phyloP scores from a whole-genome alignment of 2,329 filamentous ascomycete genomes.

The Aulographum hederae region DNA sequence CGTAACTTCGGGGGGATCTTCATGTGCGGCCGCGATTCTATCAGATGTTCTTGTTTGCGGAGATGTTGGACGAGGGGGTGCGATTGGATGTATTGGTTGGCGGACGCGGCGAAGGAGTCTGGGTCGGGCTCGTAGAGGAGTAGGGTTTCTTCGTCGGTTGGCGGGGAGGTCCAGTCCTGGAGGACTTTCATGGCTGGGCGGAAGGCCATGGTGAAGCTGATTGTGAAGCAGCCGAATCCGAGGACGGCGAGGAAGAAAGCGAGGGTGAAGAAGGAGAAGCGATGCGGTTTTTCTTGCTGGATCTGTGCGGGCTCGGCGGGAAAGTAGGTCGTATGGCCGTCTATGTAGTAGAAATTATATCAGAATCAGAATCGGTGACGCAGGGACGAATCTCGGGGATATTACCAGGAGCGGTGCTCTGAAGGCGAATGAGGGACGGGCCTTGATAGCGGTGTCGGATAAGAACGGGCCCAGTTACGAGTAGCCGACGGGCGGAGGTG shows the following conservation, averaged over 20 bases:
- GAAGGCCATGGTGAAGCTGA: constrained; percentile 39
- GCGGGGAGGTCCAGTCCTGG: constrained; percentile 31
- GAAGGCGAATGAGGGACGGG: background rate
- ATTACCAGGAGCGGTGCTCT: background rate
- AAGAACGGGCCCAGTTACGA: background rate
- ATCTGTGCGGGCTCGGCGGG: background rate
- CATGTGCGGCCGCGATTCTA: constrained; percentile 68
- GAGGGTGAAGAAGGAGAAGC: constrained; percentile 23
- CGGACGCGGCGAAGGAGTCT: constrained; percentile 26
- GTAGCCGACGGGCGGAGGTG: background rate
- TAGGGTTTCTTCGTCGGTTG: constrained; percentile 57
- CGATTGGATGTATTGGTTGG: constrained; percentile 56
- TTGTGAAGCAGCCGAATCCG: constrained; percentile 26
- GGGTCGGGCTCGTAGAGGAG: constrained; percentile 41
- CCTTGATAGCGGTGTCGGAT: background rate
- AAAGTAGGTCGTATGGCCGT: background rate
- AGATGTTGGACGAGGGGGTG: constrained; percentile 59
- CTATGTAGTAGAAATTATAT: background rate
- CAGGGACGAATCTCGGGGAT: background rate
- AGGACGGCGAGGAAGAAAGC: constrained; percentile 28
- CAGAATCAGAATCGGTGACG: too few species aligned
- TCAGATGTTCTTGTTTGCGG: constrained; percentile 45
- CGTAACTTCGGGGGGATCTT: constrained; percentile 60
- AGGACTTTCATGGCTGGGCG: constrained; percentile 32
- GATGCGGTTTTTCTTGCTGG: constrained; percentile 1